Base-by-base conservation (phyloP, 495 filamentous ascomycete species). In the Hypoxylon intermedium region DNA sequence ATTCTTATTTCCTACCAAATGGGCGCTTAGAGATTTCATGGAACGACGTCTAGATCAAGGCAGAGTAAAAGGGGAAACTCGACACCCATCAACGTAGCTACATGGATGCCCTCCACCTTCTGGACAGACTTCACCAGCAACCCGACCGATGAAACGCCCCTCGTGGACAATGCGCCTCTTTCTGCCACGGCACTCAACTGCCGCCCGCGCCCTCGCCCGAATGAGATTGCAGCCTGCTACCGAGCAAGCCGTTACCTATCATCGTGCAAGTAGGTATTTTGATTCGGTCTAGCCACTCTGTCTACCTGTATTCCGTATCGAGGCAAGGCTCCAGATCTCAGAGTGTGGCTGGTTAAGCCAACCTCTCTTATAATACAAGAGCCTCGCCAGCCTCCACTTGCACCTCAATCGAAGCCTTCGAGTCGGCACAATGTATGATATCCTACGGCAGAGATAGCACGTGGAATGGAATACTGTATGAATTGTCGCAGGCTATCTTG, bases 21-120 rank as follows among this genome's bases (percentile, higher is more conserved):
- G 49, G 49, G 60, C 60, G 60, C 60, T 63, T 63, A 63, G 37
- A 53, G 40, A 53, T 11, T 33, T 36, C 47, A 53, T 31, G 24
- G 40, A 55, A 50, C 21, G n/a, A n/a, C n/a, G n/a, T n/a, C n/a
- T 21, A 20, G 37, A 46, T 56, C 37, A 60, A 21, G 44, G 20
- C 31, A 40, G 21, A 1, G 33, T 38, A 19, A 51, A 58, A 30
- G 31, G 34, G 47, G 20, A 20, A 42, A 23, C 9, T 31, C 16
- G 30, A 56, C 28, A 15, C 9, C 23, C 23, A 30, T 45, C 31
- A 31, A 20, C 9, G 13, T 40, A n/a, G n/a, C n/a, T n/a, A n/a
- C n/a, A n/a, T n/a, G n/a, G n/a, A n/a, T n/a, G n/a, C n/a, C n/a
- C n/a, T n/a, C n/a, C 24, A 26, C 24, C 24, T 26, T 26, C 24